Base-by-base conservation (phyloP, 306 rosid genomes). In the Parietaria judaica region DNA sequence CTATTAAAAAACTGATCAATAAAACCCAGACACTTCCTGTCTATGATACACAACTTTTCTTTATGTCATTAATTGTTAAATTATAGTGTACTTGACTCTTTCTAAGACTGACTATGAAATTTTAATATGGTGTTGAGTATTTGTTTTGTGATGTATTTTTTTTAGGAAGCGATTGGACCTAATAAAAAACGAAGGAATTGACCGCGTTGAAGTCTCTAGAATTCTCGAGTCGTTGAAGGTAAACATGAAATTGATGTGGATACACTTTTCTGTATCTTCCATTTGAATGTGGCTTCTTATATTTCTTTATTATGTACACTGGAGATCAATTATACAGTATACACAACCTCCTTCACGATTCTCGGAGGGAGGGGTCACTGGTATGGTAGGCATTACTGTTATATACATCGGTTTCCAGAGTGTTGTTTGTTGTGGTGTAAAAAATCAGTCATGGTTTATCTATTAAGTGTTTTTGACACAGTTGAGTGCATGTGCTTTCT, bases 261-360 rank as follows among this genome's bases (percentile, higher is more conserved):
- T 14, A 53, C n/a, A 15, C 4, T 8, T 46, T 37, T 23, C 43
- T 61, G 13, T 51, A 35, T 56, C 17, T 58, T 65, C 58, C 6
- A 7, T 1, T 9, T n/a, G 45, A 3, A 5, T 51, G 14, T 3
- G 16, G 23, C 67, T 58, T 63, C 60, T 51, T 70, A 64, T 63
- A 66, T 77, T 70, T 59, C 12, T 80, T 56, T 73, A 54, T 73
- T 77, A 67, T 82, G 76, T 71, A 92, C 97, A 38, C 54, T 56
- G 92, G 85, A 58, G 90, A 81, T 81, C 72, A 62, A 61, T 49
- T 94, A 66, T 50, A 66, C 97, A 94, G 68, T 70, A 77, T 72
- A 94, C 95, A 43, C 96, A 86, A 68, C 90, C 99, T 43, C 94
- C 90, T 65, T 72, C 97, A 10, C 90, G 90, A 72, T 88, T 82